Evolutionary conservation across 1,139 yeast genomes (phyloP).

Genomic region (Yamadazyma songkhlaensis): DNA sequence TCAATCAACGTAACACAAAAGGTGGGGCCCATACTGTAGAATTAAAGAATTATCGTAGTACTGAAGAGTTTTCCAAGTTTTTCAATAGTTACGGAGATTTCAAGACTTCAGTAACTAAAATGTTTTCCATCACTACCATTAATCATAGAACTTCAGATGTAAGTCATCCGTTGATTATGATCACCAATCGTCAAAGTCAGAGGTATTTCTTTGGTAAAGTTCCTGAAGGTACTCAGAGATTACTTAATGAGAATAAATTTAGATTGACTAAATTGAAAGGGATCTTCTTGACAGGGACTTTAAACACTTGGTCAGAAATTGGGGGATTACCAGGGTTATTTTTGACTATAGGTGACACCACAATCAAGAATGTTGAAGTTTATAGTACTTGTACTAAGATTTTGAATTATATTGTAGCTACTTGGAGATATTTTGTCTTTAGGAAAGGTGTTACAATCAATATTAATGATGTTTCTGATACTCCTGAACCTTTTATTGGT

Average conservation of each 20-base stretch:
- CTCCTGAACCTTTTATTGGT: constrained; percentile 28
- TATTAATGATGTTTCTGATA: constrained; percentile 36
- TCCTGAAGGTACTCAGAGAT: constrained; percentile 85
- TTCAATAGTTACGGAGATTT: constrained; percentile 16
- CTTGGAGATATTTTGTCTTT: constrained; percentile 90
- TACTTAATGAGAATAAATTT: constrained; percentile 52
- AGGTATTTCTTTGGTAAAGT: constrained; percentile 75
- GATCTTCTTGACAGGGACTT: constrained; percentile 71
- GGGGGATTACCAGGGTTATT: constrained; percentile 92
- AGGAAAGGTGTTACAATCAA: constrained; percentile 66
- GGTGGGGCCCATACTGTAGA: constrained; percentile 16
- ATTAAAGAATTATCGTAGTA: constrained; percentile 10
- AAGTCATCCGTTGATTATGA: constrained; percentile 55
- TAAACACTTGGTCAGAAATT: constrained; percentile 64
- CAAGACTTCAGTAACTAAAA: constrained; percentile 16
- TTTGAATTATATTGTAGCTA: constrained; percentile 55
- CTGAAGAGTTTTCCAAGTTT: constrained; percentile 6
- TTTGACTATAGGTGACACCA: constrained; percentile 81
- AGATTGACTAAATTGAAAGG: constrained; percentile 56
- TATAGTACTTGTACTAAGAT: constrained; percentile 38
- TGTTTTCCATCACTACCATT: constrained; percentile 42
- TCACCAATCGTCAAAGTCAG: constrained; percentile 50
- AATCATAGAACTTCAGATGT: constrained; percentile 63
- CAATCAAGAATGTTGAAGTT: constrained; percentile 47
- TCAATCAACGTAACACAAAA: background rate